Evolutionary conservation across 495 filamentous ascomycete genomes (phyloP).

Genomic region (Umbilicaria muhlenbergii): DNA sequence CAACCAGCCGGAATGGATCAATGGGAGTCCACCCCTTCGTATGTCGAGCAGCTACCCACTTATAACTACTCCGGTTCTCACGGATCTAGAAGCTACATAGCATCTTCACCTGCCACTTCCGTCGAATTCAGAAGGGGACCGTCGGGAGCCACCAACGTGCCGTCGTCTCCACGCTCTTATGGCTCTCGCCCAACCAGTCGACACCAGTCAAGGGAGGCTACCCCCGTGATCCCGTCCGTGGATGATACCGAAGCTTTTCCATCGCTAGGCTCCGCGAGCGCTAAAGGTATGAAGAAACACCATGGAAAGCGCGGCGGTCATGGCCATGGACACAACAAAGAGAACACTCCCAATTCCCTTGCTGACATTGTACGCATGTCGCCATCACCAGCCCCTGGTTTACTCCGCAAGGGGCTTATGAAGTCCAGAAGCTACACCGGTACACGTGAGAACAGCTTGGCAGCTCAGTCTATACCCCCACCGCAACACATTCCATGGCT

Average conservation of each 20-base stretch:
- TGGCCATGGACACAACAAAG: slow-evolving; percentile 44
- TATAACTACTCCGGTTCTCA: slow-evolving; percentile 12
- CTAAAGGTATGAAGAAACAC: slow-evolving; percentile 71
- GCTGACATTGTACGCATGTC: slow-evolving; percentile 93
- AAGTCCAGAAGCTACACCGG: slow-evolving; percentile 29
- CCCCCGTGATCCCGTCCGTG: slow-evolving; percentile 56
- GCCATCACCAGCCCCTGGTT: slow-evolving; percentile 48
- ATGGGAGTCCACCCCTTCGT: slow-evolving; percentile 32
- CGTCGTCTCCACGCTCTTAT: slow-evolving; percentile 8
- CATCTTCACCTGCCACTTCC: background rate
- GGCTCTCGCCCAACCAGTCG: slow-evolving; percentile 72
- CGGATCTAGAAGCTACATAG: slow-evolving; percentile 8
- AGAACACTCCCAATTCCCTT: slow-evolving; percentile 62
- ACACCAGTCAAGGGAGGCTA: slow-evolving; percentile 54
- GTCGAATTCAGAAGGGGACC: no score
- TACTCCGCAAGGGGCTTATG: slow-evolving; percentile 19
- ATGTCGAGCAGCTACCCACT: slow-evolving; percentile 5
- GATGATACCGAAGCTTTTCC: slow-evolving; percentile 97
- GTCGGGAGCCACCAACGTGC: background rate
- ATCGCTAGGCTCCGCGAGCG: slow-evolving; percentile 65
- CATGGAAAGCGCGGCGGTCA: slow-evolving; percentile 79
- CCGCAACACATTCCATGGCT: slow-evolving; percentile 95
- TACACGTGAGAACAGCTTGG: slow-evolving; percentile 61
- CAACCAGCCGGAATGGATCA: slow-evolving; percentile 48
- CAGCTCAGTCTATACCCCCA: slow-evolving; percentile 65